Base-by-base conservation (phyloP, 129 eudicot genomes). In the Flaveria bidentis region DNA sequence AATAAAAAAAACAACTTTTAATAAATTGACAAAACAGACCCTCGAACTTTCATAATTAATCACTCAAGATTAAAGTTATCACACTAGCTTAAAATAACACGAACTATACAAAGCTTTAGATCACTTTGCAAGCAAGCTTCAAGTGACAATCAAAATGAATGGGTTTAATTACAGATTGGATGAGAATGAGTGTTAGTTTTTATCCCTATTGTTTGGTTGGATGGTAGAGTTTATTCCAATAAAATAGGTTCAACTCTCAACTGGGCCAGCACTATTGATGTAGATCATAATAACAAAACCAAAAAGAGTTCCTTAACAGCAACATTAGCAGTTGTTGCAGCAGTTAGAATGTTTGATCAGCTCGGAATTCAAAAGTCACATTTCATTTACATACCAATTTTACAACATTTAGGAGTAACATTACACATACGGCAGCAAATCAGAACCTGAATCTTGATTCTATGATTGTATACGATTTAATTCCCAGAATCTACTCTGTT, bases 211-310 rank as follows among this genome's bases (percentile, higher is more conserved):
- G 4, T 16, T 7, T 28, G 11, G 47, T 66, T 3, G 39, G 16
- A 66, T 66, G 71, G 49, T 18, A 39, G 71, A 15, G 71, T n/a
- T 41, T 66, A 41, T 41, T 39, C 71, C 26, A 17, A n/a, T 20
- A 16, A 23, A 30, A 63, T 28, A 15, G 11, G 42, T 25, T 62
- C 42, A 28, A 25, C 42, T 62, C 67, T 25, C 4, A 12, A 62
- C 18, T 13, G 13, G 67, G 44, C 44, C n/a, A 2, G 33, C 65
- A 28, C 11, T 63, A 12, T 13, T 62, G 18, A 62, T 13, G 68
- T 28, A 26, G 68, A 62, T 4, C 44, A 62, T 42, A 65, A 33
- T 28, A 28, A 7, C 39, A 63, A 63, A 63, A 63, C 69, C 41
- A 15, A 13, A 30, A 16, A 14, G 6, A 33, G 7, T 63, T 63